Conservation (phyloP, 164 flowering plant genomes). For the Stephania yunnanensis region DNA sequence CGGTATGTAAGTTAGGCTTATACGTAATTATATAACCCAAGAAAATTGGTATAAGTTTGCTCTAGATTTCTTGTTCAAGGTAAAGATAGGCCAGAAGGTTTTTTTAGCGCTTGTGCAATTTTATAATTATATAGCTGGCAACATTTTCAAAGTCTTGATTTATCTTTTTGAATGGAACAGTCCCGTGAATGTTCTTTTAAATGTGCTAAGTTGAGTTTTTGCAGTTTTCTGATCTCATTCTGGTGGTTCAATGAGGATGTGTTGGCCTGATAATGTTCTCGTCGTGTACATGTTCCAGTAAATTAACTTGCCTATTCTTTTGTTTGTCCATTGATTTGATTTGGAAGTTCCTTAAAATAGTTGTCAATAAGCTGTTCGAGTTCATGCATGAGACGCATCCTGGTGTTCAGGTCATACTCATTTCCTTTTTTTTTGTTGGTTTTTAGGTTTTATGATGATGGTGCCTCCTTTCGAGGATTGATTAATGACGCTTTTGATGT, state of each 20-base stretch:
- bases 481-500: background rate
- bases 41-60: too few relatives aligned
- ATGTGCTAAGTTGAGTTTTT: too few relatives aligned
- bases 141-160: too few relatives aligned
- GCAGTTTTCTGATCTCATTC: background rate
- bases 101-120: too few relatives aligned
- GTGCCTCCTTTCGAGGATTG: background rate
- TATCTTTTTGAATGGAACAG: too few relatives aligned
- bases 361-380: slow-evolving; percentile 95
- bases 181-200: too few relatives aligned
- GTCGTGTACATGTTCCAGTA: background rate
- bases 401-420: slow-evolving; percentile 78
- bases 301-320: background rate
- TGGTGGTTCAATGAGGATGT: background rate
- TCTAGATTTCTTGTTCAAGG: too few relatives aligned
- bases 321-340: background rate
- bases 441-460: background rate
- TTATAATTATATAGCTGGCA: too few relatives aligned
- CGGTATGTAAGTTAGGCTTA: background rate
- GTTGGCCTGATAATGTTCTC: background rate
- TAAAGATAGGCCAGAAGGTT: too few relatives aligned
- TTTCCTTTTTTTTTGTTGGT: background rate
- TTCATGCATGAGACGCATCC: slow-evolving; percentile 99
- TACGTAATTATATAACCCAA: too few relatives aligned
- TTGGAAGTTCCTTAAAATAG: slow-evolving; percentile 98